phyloP scores from a whole-genome alignment of 352 stramenopile species.

The Phytophthora idaei region DNA sequence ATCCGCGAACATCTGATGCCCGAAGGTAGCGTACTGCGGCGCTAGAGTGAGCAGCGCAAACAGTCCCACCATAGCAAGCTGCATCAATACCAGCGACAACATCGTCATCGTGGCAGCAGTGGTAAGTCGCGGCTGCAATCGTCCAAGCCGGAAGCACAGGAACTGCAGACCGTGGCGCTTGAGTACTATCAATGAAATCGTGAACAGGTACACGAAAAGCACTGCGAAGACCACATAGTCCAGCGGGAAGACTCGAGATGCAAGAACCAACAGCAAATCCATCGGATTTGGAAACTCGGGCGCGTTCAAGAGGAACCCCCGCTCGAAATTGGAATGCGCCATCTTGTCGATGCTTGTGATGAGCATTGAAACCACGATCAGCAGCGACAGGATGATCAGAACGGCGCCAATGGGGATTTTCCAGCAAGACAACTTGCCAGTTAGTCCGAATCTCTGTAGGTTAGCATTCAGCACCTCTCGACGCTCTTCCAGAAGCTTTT shows the following conservation, averaged over 20 bases:
- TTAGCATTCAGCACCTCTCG: conserved; percentile 73
- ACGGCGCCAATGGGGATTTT: conserved; percentile 71
- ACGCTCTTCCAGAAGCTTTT: conserved; percentile 70
- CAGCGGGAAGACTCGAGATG: conserved; percentile 76
- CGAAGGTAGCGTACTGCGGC: conserved; percentile 87
- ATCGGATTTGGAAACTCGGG: conserved; percentile 75
- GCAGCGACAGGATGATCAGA: conserved; percentile 65
- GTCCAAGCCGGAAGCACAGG: conserved; percentile 77
- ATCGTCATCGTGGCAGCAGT: conserved; percentile 79
- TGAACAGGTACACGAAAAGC: conserved; percentile 82
- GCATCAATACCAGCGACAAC: conserved; percentile 79
- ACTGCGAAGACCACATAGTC: conserved; percentile 85
- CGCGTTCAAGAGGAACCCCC: conserved; percentile 74
- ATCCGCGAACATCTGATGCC: conserved; percentile 74
- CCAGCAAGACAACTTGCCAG: conserved; percentile 57
- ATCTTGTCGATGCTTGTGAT: conserved; percentile 86
- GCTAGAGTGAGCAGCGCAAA: conserved; percentile 84
- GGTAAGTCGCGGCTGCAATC: conserved; percentile 74
- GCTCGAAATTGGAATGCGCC: conserved; percentile 68
- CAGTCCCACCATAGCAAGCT: conserved; percentile 81
- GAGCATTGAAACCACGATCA: conserved; percentile 74
- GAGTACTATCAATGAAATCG: conserved; percentile 76
- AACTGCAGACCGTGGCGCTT: conserved; percentile 80
- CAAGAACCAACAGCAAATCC: conserved; percentile 74
- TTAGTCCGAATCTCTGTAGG: conserved; percentile 56